phyloP scores from a whole-genome alignment of 768 basidiomycete genomes.

The Leccinum ochraceum region DNA sequence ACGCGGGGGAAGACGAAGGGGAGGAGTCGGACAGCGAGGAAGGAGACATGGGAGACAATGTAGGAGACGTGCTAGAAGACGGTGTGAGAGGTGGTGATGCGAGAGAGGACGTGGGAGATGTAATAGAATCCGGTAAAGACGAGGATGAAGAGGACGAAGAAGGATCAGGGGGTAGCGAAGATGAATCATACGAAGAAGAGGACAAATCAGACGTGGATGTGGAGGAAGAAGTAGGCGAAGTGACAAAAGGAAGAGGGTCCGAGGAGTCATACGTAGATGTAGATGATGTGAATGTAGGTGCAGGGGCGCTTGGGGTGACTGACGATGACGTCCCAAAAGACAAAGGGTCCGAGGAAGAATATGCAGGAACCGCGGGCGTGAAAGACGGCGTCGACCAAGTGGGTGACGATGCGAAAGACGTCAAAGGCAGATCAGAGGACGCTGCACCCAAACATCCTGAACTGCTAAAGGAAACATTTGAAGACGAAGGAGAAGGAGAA shows the following conservation, averaged over 20 bases:
- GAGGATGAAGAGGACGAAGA: not conserved
- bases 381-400: not conserved
- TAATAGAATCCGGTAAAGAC: not conserved
- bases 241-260: not conserved
- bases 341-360: not conserved
- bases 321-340: slow-evolving; percentile 1
- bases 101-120: not conserved
- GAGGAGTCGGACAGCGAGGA: not conserved
- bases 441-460: not conserved
- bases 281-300: not conserved
- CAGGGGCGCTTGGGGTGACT: not conserved
- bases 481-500: not conserved
- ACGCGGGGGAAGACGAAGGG: not conserved
- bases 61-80: not conserved
- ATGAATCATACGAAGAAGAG: not conserved
- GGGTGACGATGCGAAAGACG: not conserved
- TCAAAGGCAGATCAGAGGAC: not conserved
- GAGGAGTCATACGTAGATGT: not conserved
- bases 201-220: not conserved
- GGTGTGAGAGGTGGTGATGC: not conserved
- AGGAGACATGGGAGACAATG: not conserved
- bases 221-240: not conserved
- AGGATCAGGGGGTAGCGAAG: not conserved
- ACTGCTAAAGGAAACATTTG: not conserved
- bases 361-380: not conserved